Evolutionary conservation across 768 basidiomycete species (phyloP).

Genomic region (Leccinum disarticulatum): DNA sequence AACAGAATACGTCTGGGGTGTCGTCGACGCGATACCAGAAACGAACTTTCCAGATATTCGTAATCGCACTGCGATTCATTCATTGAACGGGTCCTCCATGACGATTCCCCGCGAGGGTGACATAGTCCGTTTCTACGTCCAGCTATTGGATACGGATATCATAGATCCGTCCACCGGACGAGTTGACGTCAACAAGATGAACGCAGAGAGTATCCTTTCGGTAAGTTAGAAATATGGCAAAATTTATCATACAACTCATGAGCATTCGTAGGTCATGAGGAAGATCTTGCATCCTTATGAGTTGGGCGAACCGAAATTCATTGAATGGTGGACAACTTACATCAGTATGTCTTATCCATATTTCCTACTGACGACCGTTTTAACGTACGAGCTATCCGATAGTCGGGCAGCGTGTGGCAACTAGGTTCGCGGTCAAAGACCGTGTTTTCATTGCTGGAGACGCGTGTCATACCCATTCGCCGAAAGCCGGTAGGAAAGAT

Average conservation of each 20-base stretch:
- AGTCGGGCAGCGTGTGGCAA: slow-evolving; percentile 78
- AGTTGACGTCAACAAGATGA: slow-evolving; percentile 52
- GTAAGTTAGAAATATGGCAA: slow-evolving; percentile 30
- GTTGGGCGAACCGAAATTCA: slow-evolving; percentile 45
- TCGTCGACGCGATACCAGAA: slow-evolving; percentile 67
- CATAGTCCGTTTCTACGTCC: slow-evolving; percentile 69
- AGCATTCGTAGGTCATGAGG: slow-evolving; percentile 45
- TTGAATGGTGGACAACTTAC: slow-evolving; percentile 77
- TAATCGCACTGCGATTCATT: slow-evolving; percentile 64
- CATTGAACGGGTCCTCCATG: slow-evolving; percentile 66
- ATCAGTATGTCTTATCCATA: slow-evolving; percentile 44
- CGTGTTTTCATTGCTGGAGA: slow-evolving; percentile 78
- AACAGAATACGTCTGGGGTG: slow-evolving; percentile 79
- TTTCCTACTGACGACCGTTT: neutral
- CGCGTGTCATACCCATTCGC: slow-evolving; percentile 69
- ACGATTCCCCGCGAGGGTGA: slow-evolving; percentile 72
- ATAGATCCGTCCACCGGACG: slow-evolving; percentile 47
- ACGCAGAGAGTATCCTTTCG: slow-evolving; percentile 51
- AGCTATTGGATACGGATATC: slow-evolving; percentile 51
- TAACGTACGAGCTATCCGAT: neutral
- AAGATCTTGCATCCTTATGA: slow-evolving; percentile 57
- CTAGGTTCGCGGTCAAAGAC: slow-evolving; percentile 56
- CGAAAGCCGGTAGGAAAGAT: slow-evolving; percentile 52
- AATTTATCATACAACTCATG: neutral
- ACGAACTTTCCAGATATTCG: slow-evolving; percentile 80